Percentiles rank a stretch among this genome's conserved stretches.
These are phyloP conservation scores for Jaenimonas drosophilae DNA, from an alignment of 208 protist species.

Conservation along the genomic window DNA sequence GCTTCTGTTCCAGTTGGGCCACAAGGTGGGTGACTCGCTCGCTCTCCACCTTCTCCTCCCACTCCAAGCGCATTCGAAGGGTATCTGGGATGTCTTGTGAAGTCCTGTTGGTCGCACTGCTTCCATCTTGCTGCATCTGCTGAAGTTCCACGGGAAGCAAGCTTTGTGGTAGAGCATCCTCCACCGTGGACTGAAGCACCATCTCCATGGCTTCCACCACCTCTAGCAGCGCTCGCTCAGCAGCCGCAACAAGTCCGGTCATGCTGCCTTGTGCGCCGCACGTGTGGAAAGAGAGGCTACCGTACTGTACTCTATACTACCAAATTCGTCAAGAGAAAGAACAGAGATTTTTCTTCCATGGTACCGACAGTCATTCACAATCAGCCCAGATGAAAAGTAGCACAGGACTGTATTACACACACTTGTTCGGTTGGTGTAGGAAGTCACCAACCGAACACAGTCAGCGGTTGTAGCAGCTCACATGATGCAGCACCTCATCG, in stretches of 20 bases:
- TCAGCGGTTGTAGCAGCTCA: no score
- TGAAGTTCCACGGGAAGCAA: conserved; percentile 8
- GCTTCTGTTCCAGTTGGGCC: conserved; percentile 15
- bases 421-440: no score
- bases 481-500: no score
- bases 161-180: conserved; percentile 67
- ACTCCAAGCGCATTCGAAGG: conserved; percentile 55
- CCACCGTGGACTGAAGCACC: conserved; percentile 21
- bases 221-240: conserved; percentile 42
- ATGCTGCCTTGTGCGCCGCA: no score
- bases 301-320: not conserved
- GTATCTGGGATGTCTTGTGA: conserved; percentile 51
- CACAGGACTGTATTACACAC: no score
- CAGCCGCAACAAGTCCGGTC: conserved; percentile 49
- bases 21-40: conserved; percentile 28
- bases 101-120: not conserved
- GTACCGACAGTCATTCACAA: no score
- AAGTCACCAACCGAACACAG: no score
- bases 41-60: conserved; percentile 38
- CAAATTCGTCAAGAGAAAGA: conserved; percentile 1
- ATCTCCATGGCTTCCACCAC: conserved; percentile 51
- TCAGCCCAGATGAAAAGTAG: no score
- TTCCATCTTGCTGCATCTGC: not conserved
- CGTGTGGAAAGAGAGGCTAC: no score
- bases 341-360: no score